Base-by-base conservation (phyloP, 139 green algal species). In the Picochlorum sp. region DNA sequence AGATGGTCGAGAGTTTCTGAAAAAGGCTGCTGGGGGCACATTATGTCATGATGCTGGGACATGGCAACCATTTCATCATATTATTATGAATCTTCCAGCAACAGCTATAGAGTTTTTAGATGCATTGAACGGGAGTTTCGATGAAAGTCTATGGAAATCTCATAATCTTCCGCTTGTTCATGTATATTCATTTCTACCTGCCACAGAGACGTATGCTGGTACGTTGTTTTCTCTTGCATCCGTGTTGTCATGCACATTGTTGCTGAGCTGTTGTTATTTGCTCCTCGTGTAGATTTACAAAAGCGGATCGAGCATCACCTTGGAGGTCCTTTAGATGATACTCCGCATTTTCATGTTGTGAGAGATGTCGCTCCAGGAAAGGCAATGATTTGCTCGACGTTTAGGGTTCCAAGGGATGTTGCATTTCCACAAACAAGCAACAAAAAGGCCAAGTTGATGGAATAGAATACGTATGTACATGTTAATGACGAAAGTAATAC, bases 21-120 rank as follows among this genome's bases (percentile, higher is more conserved):
- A 63, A 15, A n/a, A 30, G 49, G 52, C 58, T 4, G 50, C 66
- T n/a, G 63, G 13, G 4, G 58, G 55, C 21, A 20, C 21, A 37
- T 55, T 56, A 28, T 26, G 28, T 30, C 21, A 41, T 21, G 20
- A 6, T n/a, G 26, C 21, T 16, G 20, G 2, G 41, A 10, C 49
- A 57, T 63, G 10, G 21, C 41, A 52, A 60, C 34, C 31, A 62
- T 91, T 86, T 52, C 59, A 90, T 26, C 88, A 92, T 56, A 63
- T 76, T 1, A 71, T 97, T 11, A 97, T 98, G 89, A 98, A 98
- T 77, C 78, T 97, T 55, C 92, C 92, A 21, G 89, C 88, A 2
- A 84, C 78, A 10, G 91, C 84, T 0, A 74, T 96, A 0, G 80
- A 91, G 55, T 98, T 98, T 57, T 68, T 97, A 58, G 89, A 95